Conservation (phyloP, 495 filamentous ascomycete genomes). For the Entonaema liquescens region DNA sequence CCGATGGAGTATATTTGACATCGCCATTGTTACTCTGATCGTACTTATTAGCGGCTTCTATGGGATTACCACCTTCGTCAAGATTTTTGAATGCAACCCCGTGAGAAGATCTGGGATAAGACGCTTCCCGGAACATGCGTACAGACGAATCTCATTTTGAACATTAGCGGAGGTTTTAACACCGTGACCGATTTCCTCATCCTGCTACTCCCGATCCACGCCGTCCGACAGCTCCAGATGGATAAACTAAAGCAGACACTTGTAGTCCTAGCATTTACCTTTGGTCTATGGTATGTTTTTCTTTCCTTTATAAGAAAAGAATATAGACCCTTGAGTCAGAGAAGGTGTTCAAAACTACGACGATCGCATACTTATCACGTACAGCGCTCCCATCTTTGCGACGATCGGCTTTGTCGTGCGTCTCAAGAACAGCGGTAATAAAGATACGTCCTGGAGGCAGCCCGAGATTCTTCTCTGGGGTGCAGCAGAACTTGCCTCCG, state of each 20-base stretch:
- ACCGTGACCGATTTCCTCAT: conserved; percentile 16
- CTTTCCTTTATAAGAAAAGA: background rate
- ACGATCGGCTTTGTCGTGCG: conserved; percentile 13
- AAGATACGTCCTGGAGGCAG: conserved; percentile 25
- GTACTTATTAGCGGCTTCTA: conserved; percentile 35
- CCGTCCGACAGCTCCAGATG: conserved; percentile 19
- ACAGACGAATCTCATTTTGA: background rate
- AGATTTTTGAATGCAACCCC: conserved; percentile 16
- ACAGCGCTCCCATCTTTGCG: conserved; percentile 14
- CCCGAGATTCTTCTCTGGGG: conserved; percentile 26
- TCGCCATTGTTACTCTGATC: conserved; percentile 47
- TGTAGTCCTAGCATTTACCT: conserved; percentile 25
- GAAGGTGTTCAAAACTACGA: background rate
- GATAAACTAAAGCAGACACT: conserved; percentile 2
- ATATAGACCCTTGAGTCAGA: background rate
- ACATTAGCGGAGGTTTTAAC: conserved; percentile 23
- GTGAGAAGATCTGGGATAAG: background rate
- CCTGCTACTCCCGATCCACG: conserved; percentile 19
- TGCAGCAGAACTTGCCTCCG: conserved; percentile 12
- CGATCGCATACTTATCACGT: background rate
- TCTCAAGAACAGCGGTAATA: conserved; percentile 9
- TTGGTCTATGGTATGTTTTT: conserved; percentile 27
- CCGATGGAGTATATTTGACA: conserved; percentile 43
- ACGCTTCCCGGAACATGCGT: background rate
- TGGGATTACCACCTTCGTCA: conserved; percentile 5